A percentile compares a stretch with the other conserved stretches of the same genome.
Conservation (phyloP, 768 basidiomycete genomes). For the Tulasnella sp. region DNA sequence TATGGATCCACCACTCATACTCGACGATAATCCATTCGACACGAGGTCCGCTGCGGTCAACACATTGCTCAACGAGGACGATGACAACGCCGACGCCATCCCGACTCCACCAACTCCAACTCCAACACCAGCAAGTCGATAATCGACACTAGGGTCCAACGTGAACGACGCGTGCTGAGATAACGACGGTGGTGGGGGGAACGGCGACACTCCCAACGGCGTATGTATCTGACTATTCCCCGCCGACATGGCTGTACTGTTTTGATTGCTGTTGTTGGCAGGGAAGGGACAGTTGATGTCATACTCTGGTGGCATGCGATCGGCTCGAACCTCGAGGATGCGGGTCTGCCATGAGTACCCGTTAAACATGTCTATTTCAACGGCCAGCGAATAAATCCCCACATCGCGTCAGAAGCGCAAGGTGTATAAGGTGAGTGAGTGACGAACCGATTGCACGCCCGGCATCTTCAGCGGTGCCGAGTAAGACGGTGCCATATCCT, state of each 20-base stretch:
- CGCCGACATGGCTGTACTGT: not conserved
- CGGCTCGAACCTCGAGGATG: conserved; percentile 81
- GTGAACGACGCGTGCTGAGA: not conserved
- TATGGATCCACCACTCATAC: no score
- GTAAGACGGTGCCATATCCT: conserved; percentile 87
- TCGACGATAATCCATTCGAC: no score
- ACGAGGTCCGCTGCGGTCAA: no score
- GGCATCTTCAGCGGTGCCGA: conserved; percentile 91
- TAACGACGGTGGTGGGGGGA: not conserved
- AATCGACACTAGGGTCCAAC: not conserved
- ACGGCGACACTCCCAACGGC: not conserved
- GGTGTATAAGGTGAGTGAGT: not conserved
- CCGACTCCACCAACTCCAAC: not conserved
- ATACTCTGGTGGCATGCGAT: conserved; percentile 59
- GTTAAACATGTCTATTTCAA: conserved; percentile 67
- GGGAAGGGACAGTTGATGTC: conserved; percentile 28
- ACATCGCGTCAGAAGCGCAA: no score
- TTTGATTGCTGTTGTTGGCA: not conserved
- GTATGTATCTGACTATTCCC: not conserved
- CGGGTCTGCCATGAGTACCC: conserved; percentile 96
- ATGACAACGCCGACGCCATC: no score
- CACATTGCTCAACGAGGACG: no score
- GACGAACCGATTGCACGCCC: conserved; percentile 62
- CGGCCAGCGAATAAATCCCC: no score
- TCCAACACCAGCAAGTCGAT: not conserved